phyloP scores from a whole-genome alignment of 768 basidiomycete species.

The Leucocoprinus sp. region DNA sequence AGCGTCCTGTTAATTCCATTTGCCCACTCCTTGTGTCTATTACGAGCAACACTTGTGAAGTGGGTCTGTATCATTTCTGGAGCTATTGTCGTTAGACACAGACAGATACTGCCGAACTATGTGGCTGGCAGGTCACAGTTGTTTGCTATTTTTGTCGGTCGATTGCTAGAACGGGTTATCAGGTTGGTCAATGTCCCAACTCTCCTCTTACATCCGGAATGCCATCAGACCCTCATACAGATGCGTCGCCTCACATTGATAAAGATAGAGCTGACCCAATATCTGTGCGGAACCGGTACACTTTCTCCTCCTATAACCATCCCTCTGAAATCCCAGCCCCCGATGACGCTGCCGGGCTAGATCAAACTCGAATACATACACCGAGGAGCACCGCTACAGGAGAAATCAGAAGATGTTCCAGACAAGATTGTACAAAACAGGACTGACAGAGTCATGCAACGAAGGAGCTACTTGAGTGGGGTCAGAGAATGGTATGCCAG shows the following conservation, averaged over 20 bases:
- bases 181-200: too few relatives aligned
- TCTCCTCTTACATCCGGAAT: neutral
- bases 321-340: constrained; percentile 57
- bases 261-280: neutral
- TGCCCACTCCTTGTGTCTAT: too few relatives aligned
- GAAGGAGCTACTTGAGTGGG: constrained; percentile 4
- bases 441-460: constrained; percentile 2
- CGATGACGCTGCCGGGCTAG: constrained; percentile 26
- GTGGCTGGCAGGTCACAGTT: too few relatives aligned
- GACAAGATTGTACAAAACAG: neutral
- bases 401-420: neutral
- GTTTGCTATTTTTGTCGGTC: neutral
- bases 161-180: neutral
- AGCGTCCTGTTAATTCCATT: too few relatives aligned
- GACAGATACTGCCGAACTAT: too few relatives aligned
- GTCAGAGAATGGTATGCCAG: constrained; percentile 7
- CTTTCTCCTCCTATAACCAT: constrained; percentile 50
- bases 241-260: neutral
- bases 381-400: neutral
- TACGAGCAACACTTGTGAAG: too few relatives aligned
- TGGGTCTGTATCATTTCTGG: too few relatives aligned
- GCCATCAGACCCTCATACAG: neutral
- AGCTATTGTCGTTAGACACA: too few relatives aligned
- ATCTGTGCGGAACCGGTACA: constrained; percentile 25
- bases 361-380: neutral